phyloP scores from a whole-genome alignment of 2,329 filamentous ascomycete species.

The Plectosphaerella plurivora region DNA sequence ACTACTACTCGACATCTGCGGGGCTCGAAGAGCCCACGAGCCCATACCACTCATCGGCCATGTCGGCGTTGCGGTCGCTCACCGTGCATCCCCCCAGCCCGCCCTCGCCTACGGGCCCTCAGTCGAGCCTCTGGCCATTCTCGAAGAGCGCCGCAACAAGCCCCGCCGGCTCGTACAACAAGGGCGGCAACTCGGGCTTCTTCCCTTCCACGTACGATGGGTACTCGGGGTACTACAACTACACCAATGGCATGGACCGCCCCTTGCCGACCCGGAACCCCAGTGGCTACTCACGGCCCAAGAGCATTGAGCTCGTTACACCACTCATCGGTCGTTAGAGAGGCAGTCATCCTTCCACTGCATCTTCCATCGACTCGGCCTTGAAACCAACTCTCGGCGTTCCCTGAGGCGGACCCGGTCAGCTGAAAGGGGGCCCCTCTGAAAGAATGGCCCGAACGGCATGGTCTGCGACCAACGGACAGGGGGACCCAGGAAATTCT shows the following conservation, averaged over 20 bases:
- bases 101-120: constrained; percentile 38
- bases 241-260: constrained; percentile 40
- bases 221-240: constrained; percentile 34
- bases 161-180: constrained; percentile 48
- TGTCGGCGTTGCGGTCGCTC: constrained; percentile 52
- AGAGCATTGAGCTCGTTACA: constrained; percentile 61
- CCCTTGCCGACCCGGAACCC: constrained; percentile 54
- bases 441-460: no score
- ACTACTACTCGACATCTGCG: constrained; percentile 48
- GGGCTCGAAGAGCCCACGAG: constrained; percentile 30
- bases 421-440: no score
- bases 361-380: no score
- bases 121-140: constrained; percentile 49
- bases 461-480: no score
- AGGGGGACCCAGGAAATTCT: not conserved
- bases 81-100: constrained; percentile 51
- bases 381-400: no score
- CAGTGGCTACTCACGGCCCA: constrained; percentile 50
- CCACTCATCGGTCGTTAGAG: constrained; percentile 48
- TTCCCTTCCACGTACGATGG: constrained; percentile 48
- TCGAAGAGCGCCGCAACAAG: constrained; percentile 45
- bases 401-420: no score
- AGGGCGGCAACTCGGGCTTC: constrained; percentile 34
- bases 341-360: no score
- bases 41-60: constrained; percentile 41